phyloP scores from a whole-genome alignment of 2,329 filamentous ascomycete species.

The Sordariomycetes sp. region DNA sequence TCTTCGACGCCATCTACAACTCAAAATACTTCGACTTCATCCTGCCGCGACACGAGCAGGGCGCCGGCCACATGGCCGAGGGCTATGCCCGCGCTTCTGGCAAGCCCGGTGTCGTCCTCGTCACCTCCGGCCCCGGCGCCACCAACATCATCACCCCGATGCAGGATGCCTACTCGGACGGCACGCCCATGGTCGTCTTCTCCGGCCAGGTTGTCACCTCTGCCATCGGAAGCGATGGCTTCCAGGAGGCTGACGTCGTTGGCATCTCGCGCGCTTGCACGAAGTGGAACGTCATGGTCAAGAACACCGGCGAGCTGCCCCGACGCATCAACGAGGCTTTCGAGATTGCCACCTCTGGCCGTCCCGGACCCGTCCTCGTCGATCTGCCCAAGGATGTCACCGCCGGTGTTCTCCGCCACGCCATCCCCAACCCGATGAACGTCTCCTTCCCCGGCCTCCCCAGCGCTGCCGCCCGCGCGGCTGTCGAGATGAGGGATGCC shows the following conservation, averaged over 20 bases:
- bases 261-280: slow-evolving; percentile 93
- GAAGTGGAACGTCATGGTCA: slow-evolving; percentile 99
- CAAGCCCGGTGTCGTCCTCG: slow-evolving; percentile 89
- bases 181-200: slow-evolving; percentile 94
- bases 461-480: slow-evolving; percentile 77
- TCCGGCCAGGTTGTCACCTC: slow-evolving; percentile 84
- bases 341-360: slow-evolving; percentile 90
- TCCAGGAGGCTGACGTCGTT: slow-evolving; percentile 92
- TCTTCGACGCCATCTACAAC: slow-evolving; percentile 98
- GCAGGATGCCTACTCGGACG: slow-evolving; percentile 92
- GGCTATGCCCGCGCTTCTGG: slow-evolving; percentile 92
- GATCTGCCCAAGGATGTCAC: slow-evolving; percentile 97
- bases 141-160: slow-evolving; percentile 96
- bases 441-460: slow-evolving; percentile 70
- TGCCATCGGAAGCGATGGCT: slow-evolving; percentile 89
- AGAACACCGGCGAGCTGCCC: slow-evolving; percentile 86
- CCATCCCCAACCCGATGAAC: slow-evolving; percentile 73
- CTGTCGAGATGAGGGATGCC: slow-evolving; percentile 60
- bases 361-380: slow-evolving; percentile 89
- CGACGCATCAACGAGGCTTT: slow-evolving; percentile 95
- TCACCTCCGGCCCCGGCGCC: slow-evolving; percentile 92
- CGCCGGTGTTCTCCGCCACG: slow-evolving; percentile 68
- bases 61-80: slow-evolving; percentile 96
- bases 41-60: slow-evolving; percentile 92
- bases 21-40: slow-evolving; percentile 95